Percentiles rank a stretch among this genome's conserved stretches.
These are phyloP conservation scores for Xylariaceae sp. DNA, from an alignment of 2,329 filamentous ascomycete species.

Conservation along the genomic window DNA sequence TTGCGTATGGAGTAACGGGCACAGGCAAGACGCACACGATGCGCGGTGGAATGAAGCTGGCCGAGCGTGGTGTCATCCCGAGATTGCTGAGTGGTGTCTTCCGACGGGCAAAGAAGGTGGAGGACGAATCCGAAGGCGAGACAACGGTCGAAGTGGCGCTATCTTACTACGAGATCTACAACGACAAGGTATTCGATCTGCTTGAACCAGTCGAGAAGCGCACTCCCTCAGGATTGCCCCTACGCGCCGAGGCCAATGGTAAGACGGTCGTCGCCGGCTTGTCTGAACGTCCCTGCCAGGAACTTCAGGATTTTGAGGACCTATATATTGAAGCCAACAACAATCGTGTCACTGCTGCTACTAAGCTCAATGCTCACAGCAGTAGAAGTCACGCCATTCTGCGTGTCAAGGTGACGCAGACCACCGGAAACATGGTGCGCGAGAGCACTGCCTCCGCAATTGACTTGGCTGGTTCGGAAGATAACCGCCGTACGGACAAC, in stretches of 20 bases:
- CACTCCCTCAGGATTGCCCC: slow-evolving; percentile 69
- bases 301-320: slow-evolving; percentile 82
- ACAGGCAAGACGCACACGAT: slow-evolving; percentile 96
- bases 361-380: slow-evolving; percentile 88
- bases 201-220: slow-evolving; percentile 86
- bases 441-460: slow-evolving; percentile 89
- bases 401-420: slow-evolving; percentile 81
- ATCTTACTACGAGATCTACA: slow-evolving; percentile 96
- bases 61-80: slow-evolving; percentile 83
- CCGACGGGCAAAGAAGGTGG: slow-evolving; percentile 75
- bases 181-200: slow-evolving; percentile 88
- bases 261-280: slow-evolving; percentile 84
- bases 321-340: slow-evolving; percentile 89
- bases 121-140: slow-evolving; percentile 67
- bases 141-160: slow-evolving; percentile 69
- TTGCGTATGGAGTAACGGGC: slow-evolving; percentile 89
- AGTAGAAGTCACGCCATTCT: slow-evolving; percentile 87
- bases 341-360: slow-evolving; percentile 83
- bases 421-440: slow-evolving; percentile 59
- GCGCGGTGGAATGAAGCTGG: slow-evolving; percentile 81
- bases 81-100: slow-evolving; percentile 81
- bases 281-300: slow-evolving; percentile 74
- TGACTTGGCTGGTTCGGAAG: slow-evolving; percentile 90
- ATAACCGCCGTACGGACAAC: slow-evolving; percentile 91
- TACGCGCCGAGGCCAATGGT: slow-evolving; percentile 79